Base-by-base conservation (phyloP, 176 grass and related monocot genomes). In the Zea luxurians region DNA sequence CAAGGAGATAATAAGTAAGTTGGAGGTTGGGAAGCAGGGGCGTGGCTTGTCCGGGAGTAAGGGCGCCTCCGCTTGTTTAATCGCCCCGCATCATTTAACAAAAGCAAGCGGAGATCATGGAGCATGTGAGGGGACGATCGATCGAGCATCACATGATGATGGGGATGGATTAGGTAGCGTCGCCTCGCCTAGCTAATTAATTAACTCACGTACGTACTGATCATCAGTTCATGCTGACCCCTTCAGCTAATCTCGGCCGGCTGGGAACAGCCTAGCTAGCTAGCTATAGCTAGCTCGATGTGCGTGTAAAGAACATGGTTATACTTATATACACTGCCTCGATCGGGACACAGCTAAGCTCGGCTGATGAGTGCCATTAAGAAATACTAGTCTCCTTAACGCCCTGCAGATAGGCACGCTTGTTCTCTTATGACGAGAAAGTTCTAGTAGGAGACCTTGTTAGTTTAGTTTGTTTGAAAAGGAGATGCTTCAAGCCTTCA, bases 1-100 rank as follows among this genome's bases (percentile, higher is more conserved):
- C 82, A 81, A 85, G 87, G 72, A 65, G 66, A 27, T 27, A 27
- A 27, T 27, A 27, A 27, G 71, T 84, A 43, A 89, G 82, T 77
- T 81, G 78, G 87, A 66, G 10, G 87, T 85, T 89, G 87, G 87
- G 87, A 89, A 85, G 82, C 87, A 89, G 82, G 82, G 61, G 77
- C 49, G 13, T 89, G 77, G 35, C 77, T 81, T 89, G 87, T 89
- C 82, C 87, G 71, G 77, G 82, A 85, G 87, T 72, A 85, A 85
- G 87, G 87, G 82, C 52, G 60, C 87, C 44, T 76, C 41, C 43
- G 77, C 71, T 85, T 61, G 71, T 81, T 81, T 84, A 89, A 65
- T 84, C 66, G 10, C 13, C 72, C 46, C 21, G 20, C 40, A 60
- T 38, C 61, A 61, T 67, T 60, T 80, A 75, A 75, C 35, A 85